Conservation (phyloP, 2,329 filamentous ascomycete genomes). For the Alternaria triticina region DNA sequence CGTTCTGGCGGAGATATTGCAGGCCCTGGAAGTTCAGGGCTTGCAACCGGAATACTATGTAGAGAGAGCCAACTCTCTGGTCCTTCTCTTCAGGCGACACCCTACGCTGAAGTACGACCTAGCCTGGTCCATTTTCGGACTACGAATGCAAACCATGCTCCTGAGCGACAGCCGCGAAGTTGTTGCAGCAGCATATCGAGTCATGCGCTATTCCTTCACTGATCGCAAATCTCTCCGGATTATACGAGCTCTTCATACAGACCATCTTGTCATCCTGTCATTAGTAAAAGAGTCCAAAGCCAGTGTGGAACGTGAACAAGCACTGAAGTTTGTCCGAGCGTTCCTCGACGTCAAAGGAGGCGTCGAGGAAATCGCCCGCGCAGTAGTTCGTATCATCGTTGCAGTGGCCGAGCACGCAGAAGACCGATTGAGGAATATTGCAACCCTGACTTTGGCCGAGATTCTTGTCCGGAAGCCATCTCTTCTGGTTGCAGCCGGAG, state of each 20-base stretch:
- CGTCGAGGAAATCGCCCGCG: conserved; percentile 82
- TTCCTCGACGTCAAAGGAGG: conserved; percentile 97
- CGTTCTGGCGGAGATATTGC: conserved; percentile 85
- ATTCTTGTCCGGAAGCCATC: conserved; percentile 86
- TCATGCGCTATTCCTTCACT: conserved; percentile 93
- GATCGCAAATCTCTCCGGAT: conserved; percentile 88
- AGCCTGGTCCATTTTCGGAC: conserved; percentile 92
- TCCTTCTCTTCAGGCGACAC: conserved; percentile 94
- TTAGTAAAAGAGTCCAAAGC: conserved; percentile 95
- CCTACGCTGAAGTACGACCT: conserved; percentile 95
- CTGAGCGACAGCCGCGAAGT: conserved; percentile 95
- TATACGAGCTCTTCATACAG: conserved; percentile 86
- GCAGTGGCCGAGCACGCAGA: conserved; percentile 87
- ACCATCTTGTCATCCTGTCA: conserved; percentile 89
- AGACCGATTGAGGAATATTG: conserved; percentile 87
- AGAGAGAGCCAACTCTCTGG: conserved; percentile 85
- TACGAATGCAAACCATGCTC: conserved; percentile 94
- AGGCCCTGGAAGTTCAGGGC: conserved; percentile 84
- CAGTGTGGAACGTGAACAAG: conserved; percentile 96
- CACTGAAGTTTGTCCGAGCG: conserved; percentile 91
- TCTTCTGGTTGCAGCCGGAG: conserved; percentile 81
- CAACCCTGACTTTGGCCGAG: conserved; percentile 89
- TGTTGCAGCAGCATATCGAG: conserved; percentile 89
- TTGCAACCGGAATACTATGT: conserved; percentile 96
- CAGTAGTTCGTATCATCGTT: conserved; percentile 86